phyloP scores from a whole-genome alignment of 306 rosid species.

The Dryas octopetala region DNA sequence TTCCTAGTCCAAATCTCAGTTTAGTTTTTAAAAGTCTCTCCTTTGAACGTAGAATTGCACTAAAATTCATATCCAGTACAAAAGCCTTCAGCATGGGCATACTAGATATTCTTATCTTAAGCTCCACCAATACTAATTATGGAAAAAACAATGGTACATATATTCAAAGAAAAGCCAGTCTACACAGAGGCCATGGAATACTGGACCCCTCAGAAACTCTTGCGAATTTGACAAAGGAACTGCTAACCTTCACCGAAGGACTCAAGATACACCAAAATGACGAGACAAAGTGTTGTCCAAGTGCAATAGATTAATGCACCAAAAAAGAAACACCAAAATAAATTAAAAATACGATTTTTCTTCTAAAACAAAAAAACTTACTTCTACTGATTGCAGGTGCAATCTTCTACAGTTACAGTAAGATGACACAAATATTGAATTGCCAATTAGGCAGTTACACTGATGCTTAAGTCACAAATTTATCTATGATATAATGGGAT shows the following conservation, averaged over 20 bases:
- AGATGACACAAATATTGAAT: background rate
- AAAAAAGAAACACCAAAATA: background rate
- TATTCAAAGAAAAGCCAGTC: background rate
- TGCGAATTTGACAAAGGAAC: background rate
- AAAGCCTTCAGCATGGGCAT: background rate
- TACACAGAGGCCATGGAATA: background rate
- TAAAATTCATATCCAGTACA: background rate
- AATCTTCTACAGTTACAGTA: background rate
- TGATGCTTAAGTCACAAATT: slow-evolving; percentile 20
- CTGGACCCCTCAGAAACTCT: background rate
- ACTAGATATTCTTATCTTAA: background rate
- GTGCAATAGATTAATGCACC: background rate
- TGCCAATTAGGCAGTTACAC: background rate
- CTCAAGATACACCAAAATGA: background rate
- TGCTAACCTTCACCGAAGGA: background rate
- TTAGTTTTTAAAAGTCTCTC: background rate
- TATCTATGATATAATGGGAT: slow-evolving; percentile 15
- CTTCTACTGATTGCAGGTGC: background rate
- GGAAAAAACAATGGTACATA: background rate
- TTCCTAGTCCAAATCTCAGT: background rate
- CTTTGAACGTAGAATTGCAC: background rate
- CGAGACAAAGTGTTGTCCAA: slow-evolving; percentile 1
- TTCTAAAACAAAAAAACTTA: background rate
- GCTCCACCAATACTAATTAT: background rate
- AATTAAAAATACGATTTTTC: no score